Base-by-base conservation (phyloP, 768 basidiomycete genomes). In the Lactarius sp. region DNA sequence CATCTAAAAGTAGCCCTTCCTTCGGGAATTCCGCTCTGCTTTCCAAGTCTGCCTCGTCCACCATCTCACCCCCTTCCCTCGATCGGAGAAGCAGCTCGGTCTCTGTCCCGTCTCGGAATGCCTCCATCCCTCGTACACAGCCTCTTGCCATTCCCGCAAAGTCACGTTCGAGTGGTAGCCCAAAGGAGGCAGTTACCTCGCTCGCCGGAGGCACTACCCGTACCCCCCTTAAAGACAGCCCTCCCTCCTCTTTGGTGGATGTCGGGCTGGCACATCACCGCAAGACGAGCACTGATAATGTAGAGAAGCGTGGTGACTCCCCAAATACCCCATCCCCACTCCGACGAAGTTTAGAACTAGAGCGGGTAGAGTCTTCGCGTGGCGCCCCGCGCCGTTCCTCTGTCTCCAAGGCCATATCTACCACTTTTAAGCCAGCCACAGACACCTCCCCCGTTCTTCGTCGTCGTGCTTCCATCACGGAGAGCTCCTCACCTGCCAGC, bases 321-420 rank as follows among this genome's bases (percentile, higher is more conserved):
- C 76, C 81, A 1, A 81, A 85, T 66, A 70, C 71, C n/a, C 78
- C 85, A 6, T 86, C 87, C 12, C 85, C 88, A 0, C 78, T 77
- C 66, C 83, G 85, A 22, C 87, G 82, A 73, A 75, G 80, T 56
- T 65, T 79, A 44, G 87, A 90, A 61, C 75, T 87, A 41, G 85
- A 83, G 13, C 73, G 75, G 20, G 73, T 80, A 27, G 63, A 77
- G 37, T 71, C 80, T 36, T 79, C 81, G 20, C 80, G 81, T 55
- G 81, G 81, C 55, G 74, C 77, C 47, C 76, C 81, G 27, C 77
- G 76, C 60, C 80, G 84, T 18, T 75, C 81, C 8, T 71, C 82
- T 59, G 70, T 80, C 64, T 76, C 79, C 59, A 73, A 79, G 62
- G 70, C 79, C 54, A 75, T 77, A 7, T 49, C 63, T 33, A 49